Evolutionary conservation across 129 eudicot species (phyloP), one percentile per base, ranked within the genome.

Genomic region (Sambucus nigra): DNA sequence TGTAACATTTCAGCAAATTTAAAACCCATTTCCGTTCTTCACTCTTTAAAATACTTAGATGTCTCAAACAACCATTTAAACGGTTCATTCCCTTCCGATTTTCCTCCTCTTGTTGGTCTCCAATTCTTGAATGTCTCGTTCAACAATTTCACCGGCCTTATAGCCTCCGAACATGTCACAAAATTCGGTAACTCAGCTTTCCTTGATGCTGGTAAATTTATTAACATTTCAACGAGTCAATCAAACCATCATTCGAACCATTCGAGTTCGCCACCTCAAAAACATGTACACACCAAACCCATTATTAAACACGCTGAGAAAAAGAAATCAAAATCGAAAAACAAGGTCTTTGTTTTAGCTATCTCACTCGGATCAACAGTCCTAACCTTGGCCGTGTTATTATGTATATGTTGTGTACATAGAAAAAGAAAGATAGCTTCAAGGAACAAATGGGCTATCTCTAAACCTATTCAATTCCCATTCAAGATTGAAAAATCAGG

Each of bases 401-500:
- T 57, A 14, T 49, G 53, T 5, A 46, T 73, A 55, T 73, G 20
- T 44, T 80, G 78, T 60, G 16, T 73, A 8, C 51, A 47, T 57
- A 76, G 56, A 55, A 86, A 67, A 60, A 74, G 77, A 70, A 73
- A 60, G 44, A 33, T 27, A 45, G 78, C 78, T 0, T 69, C 14
- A 20, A 68, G 49, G 48, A 86, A 70, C 82, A 92, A 75, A 69
- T 92, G 96, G 96, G 86, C 86, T 15, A 86, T 92, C 6, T 86
- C 96, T 0, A 86, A 77, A 39, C 99, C 96, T 13, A 73, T 79
- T 56, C 91, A 86, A 42, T 46, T 69, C 18, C 88, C 91, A 2
- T 86, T 74, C 73, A 76, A 76, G 59, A 40, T 82, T 0, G 99
- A 91, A 25, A 86, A 78, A 73, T 86, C 94, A 23, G 99, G 99